Base-by-base conservation (phyloP, 257 asterid species). In the Nicotiana tomentosiformis region DNA sequence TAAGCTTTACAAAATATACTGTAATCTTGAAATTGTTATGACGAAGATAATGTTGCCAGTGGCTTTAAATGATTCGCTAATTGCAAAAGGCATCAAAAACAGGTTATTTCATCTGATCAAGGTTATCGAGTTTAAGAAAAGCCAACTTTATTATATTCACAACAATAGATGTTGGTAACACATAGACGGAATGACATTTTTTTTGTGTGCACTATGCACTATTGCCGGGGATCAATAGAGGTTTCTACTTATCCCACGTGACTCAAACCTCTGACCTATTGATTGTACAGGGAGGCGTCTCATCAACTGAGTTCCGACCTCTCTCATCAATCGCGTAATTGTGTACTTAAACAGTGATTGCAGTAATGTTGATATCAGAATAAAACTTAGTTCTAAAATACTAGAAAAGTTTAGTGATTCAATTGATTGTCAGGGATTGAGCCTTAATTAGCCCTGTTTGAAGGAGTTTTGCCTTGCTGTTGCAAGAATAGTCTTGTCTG, bases 401-500 rank as follows among this genome's bases (percentile, higher is more conserved):
- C 57, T 37, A 17, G 20, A 70, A 69, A 9, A 69, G 18, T 37
- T 35, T 5, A 18, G 17, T 72, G 5, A 72, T 72, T 12, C n/a
- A 72, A 6, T 23, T 72, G 14, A 43, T 61, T 72, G 39, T 37
- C 62, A 76, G 80, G n/a, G 39, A 10, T n/a, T 30, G 20, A 23
- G 8, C 58, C 72, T 80, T 35, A 65, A 30, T 29, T 65, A 20
- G 43, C 33, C 20, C 7, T 66, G 49, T 37, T 84, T 86, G 87
- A 95, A 90, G 72, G 99, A 92, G 89, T 93, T 93, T 16, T 87
- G 80, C 10, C 98, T 88, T 5, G 99, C 99, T 0, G 88, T 89
- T 7, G 95, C 95, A 58, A 93, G 91, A 46, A 93, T 82, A 20
- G 98, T 93, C 91, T 93, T 95, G 91, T 95, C 99, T 15, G 98